phyloP scores from a whole-genome alignment of 2,329 filamentous ascomycete genomes.

The Verticillium albo-atrum region DNA sequence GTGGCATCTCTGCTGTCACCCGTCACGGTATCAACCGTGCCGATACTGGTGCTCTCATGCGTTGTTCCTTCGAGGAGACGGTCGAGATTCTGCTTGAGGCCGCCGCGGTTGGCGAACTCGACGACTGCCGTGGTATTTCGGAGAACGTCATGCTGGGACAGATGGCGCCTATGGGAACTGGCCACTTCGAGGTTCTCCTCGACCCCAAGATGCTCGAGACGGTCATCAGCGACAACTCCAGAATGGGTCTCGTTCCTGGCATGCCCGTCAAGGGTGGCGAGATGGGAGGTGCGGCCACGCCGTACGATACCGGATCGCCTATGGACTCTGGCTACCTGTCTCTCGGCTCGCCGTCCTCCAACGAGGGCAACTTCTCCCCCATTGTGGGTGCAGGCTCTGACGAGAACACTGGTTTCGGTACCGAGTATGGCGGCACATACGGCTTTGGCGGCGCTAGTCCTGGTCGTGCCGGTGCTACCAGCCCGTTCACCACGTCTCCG shows the following conservation, averaged over 20 bases:
- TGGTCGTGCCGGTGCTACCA: conserved; percentile 50
- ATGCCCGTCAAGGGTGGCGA: conserved; percentile 72
- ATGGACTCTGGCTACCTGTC: conserved; percentile 68
- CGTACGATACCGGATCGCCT: conserved; percentile 85
- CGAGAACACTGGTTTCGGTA: conserved; percentile 55
- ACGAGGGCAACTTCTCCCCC: conserved; percentile 66
- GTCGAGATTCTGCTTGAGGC: conserved; percentile 97
- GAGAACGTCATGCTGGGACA: conserved; percentile 99
- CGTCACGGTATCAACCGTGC: conserved; percentile 98
- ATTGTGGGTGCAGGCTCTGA: conserved; percentile 74
- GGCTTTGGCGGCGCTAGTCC: conserved; percentile 56
- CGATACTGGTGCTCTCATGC: conserved; percentile 96
- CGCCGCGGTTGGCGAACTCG: conserved; percentile 88
- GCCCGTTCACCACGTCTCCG: conserved; percentile 71
- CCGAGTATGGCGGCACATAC: conserved; percentile 51
- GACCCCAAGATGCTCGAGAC: conserved; percentile 96
- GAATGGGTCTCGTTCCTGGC: conserved; percentile 75
- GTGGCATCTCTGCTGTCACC: conserved; percentile 91
- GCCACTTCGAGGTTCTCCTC: conserved; percentile 88
- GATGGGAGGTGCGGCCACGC: conserved; percentile 81
- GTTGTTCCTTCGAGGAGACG: conserved; percentile 98
- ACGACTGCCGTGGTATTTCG: conserved; percentile 96
- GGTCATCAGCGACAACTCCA: conserved; percentile 86
- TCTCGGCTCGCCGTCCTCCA: conserved; percentile 51
- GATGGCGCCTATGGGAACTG: conserved; percentile 93